Percentiles rank a stretch among this genome's conserved stretches.
Conservation (phyloP, 164 flowering plant genomes). For the Piper betle region DNA sequence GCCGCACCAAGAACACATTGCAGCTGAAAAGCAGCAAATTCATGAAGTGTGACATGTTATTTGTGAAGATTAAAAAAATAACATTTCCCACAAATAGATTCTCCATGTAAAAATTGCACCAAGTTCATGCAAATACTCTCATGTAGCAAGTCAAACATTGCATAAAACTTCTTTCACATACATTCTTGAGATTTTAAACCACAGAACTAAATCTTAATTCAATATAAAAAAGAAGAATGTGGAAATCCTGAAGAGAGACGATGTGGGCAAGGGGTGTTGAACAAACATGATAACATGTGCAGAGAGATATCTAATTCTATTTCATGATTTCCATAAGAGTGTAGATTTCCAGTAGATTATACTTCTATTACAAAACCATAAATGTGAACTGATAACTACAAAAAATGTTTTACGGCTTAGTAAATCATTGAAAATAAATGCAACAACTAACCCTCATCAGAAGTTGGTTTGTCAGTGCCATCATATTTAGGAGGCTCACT, state of each 20-base stretch:
- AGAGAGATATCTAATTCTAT: not conserved
- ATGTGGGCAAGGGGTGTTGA: not conserved
- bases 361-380: not conserved
- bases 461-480: constrained; percentile 40
- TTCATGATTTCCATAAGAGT: not conserved
- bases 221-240: not conserved
- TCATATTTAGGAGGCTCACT: constrained; percentile 43
- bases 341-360: not conserved
- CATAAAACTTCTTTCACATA: not conserved
- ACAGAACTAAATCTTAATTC: not conserved
- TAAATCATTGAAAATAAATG: not conserved
- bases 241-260: not conserved
- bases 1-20: constrained; percentile 78
- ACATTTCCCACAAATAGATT: not conserved
- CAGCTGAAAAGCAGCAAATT: constrained; percentile 22
- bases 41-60: not conserved
- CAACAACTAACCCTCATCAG: constrained; percentile 41
- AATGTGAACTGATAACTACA: not conserved
- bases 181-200: not conserved
- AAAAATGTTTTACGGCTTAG: not conserved
- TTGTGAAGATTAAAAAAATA: no score
- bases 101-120: not conserved
- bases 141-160: no score
- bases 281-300: not conserved
- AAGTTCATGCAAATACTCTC: not conserved